Conservation (phyloP, 306 rosid genomes). For the Inga leiocalycina region DNA sequence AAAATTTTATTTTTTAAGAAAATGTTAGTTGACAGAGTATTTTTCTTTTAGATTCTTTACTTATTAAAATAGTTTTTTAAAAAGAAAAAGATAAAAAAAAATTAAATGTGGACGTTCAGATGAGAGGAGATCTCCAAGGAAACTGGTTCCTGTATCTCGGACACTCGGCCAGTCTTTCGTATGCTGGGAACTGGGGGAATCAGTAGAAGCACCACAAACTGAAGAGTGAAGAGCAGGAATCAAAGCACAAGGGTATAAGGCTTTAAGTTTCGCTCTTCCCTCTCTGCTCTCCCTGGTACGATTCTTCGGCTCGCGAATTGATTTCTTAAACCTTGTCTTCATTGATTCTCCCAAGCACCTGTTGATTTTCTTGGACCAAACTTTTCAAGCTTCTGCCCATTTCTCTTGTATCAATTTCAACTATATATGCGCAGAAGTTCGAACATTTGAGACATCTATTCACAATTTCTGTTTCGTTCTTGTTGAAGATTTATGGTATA, state of each 20-base stretch:
- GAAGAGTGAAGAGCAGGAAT: slow-evolving; percentile 24
- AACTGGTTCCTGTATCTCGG: not conserved
- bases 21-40: no score
- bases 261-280: slow-evolving; percentile 19
- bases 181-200: not conserved
- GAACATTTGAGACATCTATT: not conserved
- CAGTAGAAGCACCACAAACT: not conserved
- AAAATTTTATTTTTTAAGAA: no score
- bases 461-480: not conserved
- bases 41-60: no score
- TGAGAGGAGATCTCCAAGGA: no score
- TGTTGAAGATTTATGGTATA: not conserved
- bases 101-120: no score
- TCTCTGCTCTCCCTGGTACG: slow-evolving; percentile 38
- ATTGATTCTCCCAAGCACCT: not conserved
- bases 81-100: no score
- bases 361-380: not conserved
- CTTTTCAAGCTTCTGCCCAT: slow-evolving; percentile 1
- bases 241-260: slow-evolving; percentile 36
- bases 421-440: not conserved
- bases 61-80: no score
- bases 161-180: not conserved
- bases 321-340: not conserved
- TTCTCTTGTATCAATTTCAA: slow-evolving; percentile 16
- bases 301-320: not conserved